Conservation (phyloP, 176 grass and related monocot species). For the Zoysia pacifica region DNA sequence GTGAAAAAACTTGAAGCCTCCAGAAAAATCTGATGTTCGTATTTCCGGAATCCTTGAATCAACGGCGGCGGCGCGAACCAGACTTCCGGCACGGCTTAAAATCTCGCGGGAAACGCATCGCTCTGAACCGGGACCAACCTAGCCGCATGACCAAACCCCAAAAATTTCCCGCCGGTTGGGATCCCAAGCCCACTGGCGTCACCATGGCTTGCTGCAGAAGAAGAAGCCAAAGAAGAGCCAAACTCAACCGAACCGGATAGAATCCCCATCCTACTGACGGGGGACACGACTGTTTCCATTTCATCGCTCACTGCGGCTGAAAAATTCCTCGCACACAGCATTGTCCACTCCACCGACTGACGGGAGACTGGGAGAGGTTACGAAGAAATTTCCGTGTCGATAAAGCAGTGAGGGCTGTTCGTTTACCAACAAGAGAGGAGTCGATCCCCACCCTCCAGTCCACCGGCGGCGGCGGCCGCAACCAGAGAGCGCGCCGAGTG, state of each 20-base stretch:
- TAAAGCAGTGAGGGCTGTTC: not conserved
- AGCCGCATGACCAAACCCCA: not conserved
- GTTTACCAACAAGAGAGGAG: not conserved
- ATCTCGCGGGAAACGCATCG: not conserved
- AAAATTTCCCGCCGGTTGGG: not conserved
- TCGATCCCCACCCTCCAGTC: not conserved
- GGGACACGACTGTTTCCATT: too few relatives aligned
- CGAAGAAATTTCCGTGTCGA: not conserved
- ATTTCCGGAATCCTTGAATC: conserved; percentile 31
- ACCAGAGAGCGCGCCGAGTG: not conserved
- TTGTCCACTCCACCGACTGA: not conserved
- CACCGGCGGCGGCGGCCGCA: not conserved
- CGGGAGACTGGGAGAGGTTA: not conserved
- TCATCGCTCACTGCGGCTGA: not conserved
- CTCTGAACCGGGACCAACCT: not conserved
- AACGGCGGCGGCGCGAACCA: not conserved
- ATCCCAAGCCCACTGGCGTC: not conserved
- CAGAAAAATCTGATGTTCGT: not conserved
- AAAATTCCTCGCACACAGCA: not conserved
- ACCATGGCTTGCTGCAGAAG: not conserved
- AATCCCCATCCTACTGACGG: not conserved
- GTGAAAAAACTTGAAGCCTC: not conserved
- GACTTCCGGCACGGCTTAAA: not conserved
- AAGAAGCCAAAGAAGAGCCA: not conserved
- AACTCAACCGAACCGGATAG: not conserved